phyloP scores from a whole-genome alignment of 768 basidiomycete species.

The Suillus fuscotomentosus region DNA sequence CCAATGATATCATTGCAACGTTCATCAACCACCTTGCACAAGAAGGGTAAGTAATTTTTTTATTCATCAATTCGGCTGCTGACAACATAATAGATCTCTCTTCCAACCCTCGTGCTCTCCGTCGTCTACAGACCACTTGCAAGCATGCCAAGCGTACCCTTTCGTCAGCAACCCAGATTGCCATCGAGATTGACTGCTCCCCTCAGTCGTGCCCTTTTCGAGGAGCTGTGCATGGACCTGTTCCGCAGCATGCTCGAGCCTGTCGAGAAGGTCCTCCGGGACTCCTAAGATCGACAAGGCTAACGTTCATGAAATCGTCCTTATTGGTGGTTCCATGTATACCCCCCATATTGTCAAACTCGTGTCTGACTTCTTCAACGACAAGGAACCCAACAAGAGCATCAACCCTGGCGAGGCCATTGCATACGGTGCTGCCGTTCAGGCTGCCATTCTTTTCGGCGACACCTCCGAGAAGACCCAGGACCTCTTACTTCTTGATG shows the following conservation, averaged over 20 bases:
- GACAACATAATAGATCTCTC: conserved; percentile 61
- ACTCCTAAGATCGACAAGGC: conserved; percentile 60
- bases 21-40: too few species aligned
- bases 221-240: too few species aligned
- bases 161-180: conserved; percentile 93
- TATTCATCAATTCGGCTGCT: too few species aligned
- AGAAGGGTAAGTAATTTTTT: too few species aligned
- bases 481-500: conserved; percentile 69
- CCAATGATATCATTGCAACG: too few species aligned
- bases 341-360: conserved; percentile 97
- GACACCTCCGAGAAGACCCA: conserved; percentile 98
- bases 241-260: too few species aligned
- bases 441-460: conserved; percentile 96
- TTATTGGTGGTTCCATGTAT: conserved; percentile 97
- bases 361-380: conserved; percentile 97
- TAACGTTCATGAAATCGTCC: conserved; percentile 94
- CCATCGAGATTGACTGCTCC: conserved; percentile 88
- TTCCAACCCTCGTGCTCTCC: conserved; percentile 89
- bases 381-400: conserved; percentile 98
- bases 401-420: conserved; percentile 99
- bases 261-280: too few species aligned
- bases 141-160: conserved; percentile 98
- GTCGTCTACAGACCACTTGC: conserved; percentile 96
- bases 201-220: too few species aligned
- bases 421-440: conserved; percentile 97